These are phyloP conservation scores for Zygosaccharomyces pseudobailii DNA, from an alignment of 1,139 yeast species.

Conservation along the genomic window DNA sequence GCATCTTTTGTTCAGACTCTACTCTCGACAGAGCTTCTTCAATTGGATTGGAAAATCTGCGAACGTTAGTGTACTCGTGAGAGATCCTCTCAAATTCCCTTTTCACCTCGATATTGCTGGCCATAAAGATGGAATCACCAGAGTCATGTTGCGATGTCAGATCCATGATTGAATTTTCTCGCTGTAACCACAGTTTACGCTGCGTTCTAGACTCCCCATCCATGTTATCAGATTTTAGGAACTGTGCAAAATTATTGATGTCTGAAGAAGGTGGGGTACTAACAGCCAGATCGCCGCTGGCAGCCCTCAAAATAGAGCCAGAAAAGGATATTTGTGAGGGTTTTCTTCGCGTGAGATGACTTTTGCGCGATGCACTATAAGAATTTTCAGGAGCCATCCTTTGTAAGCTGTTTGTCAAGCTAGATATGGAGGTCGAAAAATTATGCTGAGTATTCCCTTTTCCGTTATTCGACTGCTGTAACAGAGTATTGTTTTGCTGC, in stretches of 20 bases:
- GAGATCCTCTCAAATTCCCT: conserved; percentile 74
- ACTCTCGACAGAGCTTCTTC: conserved; percentile 55
- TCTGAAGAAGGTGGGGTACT: conserved; percentile 12
- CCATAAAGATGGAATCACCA: conserved; percentile 38
- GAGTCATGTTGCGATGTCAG: conserved; percentile 37
- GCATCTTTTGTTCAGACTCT: conserved; percentile 14
- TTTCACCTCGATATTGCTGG: conserved; percentile 55
- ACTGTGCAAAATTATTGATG: conserved; percentile 36
- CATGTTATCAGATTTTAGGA: conserved; percentile 34
- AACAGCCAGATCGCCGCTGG: conserved; percentile 5
- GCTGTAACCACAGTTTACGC: conserved; percentile 75
- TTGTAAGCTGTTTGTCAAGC: conserved; percentile 29
- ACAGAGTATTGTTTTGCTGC: neutral
- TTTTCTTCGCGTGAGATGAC: conserved; percentile 13
- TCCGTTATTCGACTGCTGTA: neutral
- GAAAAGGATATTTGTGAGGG: conserved; percentile 12
- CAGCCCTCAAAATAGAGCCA: conserved; percentile 7
- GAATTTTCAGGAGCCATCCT: conserved; percentile 16
- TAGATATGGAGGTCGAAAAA: conserved; percentile 31
- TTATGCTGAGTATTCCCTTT: conserved; percentile 8
- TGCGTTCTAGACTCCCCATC: conserved; percentile 69
- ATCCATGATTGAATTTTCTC: conserved; percentile 68
- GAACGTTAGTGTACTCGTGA: conserved; percentile 64
- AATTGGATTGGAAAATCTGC: conserved; percentile 66
- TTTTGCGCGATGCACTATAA: conserved; percentile 15